A percentile compares a stretch with the other conserved stretches of the same genome.
Evolutionary conservation across 2,329 filamentous ascomycete species (phyloP).

Genomic region (Fusarium austroafricanum): DNA sequence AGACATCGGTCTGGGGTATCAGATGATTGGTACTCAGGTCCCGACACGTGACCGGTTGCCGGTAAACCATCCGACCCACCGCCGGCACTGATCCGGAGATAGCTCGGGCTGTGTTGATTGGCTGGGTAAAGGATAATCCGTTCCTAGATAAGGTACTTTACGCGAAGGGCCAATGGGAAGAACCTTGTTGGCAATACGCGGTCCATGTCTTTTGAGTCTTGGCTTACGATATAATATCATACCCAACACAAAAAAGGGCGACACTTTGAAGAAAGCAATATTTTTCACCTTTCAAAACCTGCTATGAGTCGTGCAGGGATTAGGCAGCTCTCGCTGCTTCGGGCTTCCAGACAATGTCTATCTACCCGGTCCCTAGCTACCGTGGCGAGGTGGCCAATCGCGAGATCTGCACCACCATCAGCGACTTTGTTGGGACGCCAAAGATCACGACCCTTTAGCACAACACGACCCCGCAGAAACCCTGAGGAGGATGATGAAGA

Average conservation of each 20-base stretch:
- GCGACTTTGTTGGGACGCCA: slow-evolving; percentile 1
- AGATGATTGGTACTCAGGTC: slow-evolving; percentile 1
- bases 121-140: slow-evolving; percentile 28
- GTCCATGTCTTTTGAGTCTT: background rate
- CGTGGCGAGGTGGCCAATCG: slow-evolving; percentile 22
- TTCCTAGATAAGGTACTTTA: slow-evolving; percentile 12
- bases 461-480: slow-evolving; percentile 7
- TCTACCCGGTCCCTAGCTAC: slow-evolving; percentile 28
- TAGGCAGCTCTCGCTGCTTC: slow-evolving; percentile 37
- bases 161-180: slow-evolving; percentile 18
- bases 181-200: slow-evolving; percentile 26
- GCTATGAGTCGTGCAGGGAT: slow-evolving; percentile 34
- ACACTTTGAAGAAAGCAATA: background rate
- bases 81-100: slow-evolving; percentile 22
- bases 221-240: slow-evolving; percentile 13
- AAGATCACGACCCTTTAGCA: slow-evolving; percentile 20
- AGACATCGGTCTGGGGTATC: slow-evolving; percentile 26
- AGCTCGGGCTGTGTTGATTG: background rate
- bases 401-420: slow-evolving; percentile 3
- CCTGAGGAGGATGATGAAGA: slow-evolving; percentile 46
- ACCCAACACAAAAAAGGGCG: slow-evolving; percentile 5
- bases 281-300: background rate
- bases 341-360: slow-evolving; percentile 26
- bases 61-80: slow-evolving; percentile 26
- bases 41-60: slow-evolving; percentile 35